Base-by-base conservation (phyloP, 352 stramenopile species). In the Pythium rishiriense region DNA sequence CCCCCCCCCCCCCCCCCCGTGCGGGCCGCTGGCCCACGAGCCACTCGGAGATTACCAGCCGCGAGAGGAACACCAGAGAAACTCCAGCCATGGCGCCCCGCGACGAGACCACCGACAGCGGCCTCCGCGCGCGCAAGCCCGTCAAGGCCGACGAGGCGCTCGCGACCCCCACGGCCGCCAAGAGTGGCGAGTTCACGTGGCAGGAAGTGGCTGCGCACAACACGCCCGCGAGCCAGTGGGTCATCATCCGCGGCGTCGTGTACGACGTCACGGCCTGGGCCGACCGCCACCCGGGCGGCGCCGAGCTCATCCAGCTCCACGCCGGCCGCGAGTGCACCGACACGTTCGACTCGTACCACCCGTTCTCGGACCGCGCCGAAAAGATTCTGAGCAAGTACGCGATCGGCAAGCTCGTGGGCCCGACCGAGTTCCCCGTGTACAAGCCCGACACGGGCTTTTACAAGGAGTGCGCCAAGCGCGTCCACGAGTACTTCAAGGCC, bases 171-270 rank as follows among this genome's bases (percentile, higher is more conserved):
- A 42, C 57, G 4, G 45, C 74, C 22, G 39, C 35, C 35, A 72
- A 68, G 48, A 69, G 58, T 51, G 56, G 64, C 64, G 77, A 79
- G 56, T 97, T 91, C 75, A 98, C 94, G 61, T 98, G 92, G 93
- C 79, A 93, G 59, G 93, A 99, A 50, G 93, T 99, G 48, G 91
- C 96, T 59, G 86, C 97, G 81, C 97, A 99, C 74, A 93, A 96
- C 75, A 98, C 93, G 52, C 88, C 91, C 26, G 75, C 92, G 26
- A 98, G 98, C 86, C 96, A 94, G 24, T 99, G 97, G 97, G 88
- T 99, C 50, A 97, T 99, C 45, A 88, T 98, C 65, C 85, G 90
- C 67, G 88, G 89, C 63, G 88, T 93, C 48, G 91, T 98, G n/a
- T 98, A 98, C 76, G 91, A 98, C 61, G 89, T 98, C n/a, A 97